phyloP scores from a whole-genome alignment of 73 alveolate species.

The Paramecium sonneborni region DNA sequence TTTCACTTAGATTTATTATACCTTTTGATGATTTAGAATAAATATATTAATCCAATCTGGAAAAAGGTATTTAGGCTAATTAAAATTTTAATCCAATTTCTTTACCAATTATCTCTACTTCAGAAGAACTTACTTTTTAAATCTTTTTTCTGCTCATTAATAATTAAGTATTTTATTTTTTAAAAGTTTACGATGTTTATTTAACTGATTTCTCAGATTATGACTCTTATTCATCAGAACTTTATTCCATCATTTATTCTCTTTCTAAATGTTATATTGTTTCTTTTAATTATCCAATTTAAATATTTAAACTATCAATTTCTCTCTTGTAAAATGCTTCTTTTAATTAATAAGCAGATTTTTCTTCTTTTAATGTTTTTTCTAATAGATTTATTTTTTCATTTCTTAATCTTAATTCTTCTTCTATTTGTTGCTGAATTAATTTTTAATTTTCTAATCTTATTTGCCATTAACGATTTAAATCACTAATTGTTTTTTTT shows the following conservation, averaged over 20 bases:
- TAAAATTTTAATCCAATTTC: neutral
- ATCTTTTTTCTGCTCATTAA: neutral
- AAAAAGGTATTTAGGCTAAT: conserved; percentile 6
- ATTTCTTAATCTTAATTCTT: neutral
- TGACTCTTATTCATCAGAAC: conserved; percentile 21
- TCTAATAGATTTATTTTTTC: neutral
- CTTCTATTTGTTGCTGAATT: neutral
- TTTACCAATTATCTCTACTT: neutral
- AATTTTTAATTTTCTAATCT: neutral
- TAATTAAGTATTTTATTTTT: neutral
- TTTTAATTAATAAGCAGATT: neutral
- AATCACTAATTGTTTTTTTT: neutral
- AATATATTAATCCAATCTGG: neutral
- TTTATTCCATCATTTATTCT: conserved; percentile 9
- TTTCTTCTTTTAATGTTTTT: neutral
- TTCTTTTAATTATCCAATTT: neutral
- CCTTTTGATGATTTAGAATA: conserved; percentile 13
- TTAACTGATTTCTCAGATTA: neutral
- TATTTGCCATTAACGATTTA: neutral
- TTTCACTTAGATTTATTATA: neutral
- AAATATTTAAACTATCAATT: conserved; percentile 29
- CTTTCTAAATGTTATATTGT: neutral
- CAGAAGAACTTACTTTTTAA: neutral
- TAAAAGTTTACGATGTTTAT: neutral
- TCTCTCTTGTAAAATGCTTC: conserved; percentile 10